phyloP scores from a whole-genome alignment of 2,329 filamentous ascomycete genomes.

The Talaromyces sp. region DNA sequence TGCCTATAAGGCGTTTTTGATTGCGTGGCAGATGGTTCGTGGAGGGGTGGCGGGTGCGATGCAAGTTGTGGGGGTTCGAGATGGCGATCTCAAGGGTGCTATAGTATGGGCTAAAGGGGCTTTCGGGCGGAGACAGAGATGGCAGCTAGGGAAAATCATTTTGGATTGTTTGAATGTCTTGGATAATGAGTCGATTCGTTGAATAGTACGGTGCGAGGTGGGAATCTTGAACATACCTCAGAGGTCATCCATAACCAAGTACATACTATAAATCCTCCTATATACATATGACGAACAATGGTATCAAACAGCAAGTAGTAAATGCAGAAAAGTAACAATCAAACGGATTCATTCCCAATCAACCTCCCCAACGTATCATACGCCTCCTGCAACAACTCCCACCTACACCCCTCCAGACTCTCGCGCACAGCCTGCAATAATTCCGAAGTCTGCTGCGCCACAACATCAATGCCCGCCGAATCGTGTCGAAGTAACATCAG shows the following conservation, averaged over 20 bases:
- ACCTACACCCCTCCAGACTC: conserved; percentile 25
- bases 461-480: conserved; percentile 16
- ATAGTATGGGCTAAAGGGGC: conserved; percentile 32
- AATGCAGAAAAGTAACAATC: not conserved
- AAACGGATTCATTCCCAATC: conserved; percentile 6
- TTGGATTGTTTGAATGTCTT: conserved; percentile 31
- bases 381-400: conserved; percentile 28
- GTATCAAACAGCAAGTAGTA: not conserved
- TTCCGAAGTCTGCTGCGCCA: conserved; percentile 22
- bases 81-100: conserved; percentile 29
- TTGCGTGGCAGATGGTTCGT: conserved; percentile 40
- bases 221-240: too few species aligned
- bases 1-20: conserved; percentile 42
- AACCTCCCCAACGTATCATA: conserved; percentile 25
- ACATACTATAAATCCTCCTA: not conserved
- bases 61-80: conserved; percentile 29
- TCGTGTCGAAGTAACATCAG: conserved; percentile 22
- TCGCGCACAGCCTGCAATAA: conserved; percentile 24
- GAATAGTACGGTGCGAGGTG: too few species aligned
- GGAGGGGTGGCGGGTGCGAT: conserved; percentile 33
- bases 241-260: too few species aligned
- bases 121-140: conserved; percentile 30
- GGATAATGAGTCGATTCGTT: not conserved
- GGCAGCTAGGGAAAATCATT: conserved; percentile 34
- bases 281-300: not conserved